Conservation (phyloP, 352 stramenopile genomes). For the Phytophthora pluvialis region DNA sequence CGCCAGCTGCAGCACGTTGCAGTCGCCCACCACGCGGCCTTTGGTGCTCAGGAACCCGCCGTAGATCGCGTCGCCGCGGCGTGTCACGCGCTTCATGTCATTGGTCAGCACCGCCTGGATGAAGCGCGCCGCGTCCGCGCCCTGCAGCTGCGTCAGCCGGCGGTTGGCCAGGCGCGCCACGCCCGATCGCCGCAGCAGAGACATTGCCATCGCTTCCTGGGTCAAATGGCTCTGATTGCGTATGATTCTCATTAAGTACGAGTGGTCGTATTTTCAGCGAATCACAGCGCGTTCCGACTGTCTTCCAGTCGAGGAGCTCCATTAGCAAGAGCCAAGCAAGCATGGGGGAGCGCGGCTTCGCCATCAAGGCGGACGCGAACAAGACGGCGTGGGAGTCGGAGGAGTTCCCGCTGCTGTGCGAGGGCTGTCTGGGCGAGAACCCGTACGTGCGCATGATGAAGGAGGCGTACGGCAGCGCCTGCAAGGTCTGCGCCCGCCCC, state of each 20-base stretch:
- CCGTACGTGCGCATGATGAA: conserved; percentile 99
- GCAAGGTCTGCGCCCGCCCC: conserved; percentile 98
- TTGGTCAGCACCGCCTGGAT: conserved; percentile 87
- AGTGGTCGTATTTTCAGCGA: conserved; percentile 14
- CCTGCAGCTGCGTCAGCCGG: conserved; percentile 73
- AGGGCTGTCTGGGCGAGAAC: conserved; percentile 99
- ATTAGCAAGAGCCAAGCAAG: not conserved
- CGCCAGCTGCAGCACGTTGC: conserved; percentile 73
- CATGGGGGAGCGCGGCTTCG: conserved; percentile 88
- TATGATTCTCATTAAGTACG: conserved; percentile 11
- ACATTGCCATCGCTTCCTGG: conserved; percentile 18
- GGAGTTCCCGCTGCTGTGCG: conserved; percentile 98
- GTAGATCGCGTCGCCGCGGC: conserved; percentile 70
- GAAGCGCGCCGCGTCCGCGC: conserved; percentile 72
- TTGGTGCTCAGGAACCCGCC: conserved; percentile 84
- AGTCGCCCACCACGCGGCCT: conserved; percentile 78
- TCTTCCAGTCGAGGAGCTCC: conserved; percentile 12
- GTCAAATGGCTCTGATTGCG: conserved; percentile 5
- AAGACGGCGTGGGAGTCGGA: conserved; percentile 92
- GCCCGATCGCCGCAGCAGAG: conserved; percentile 44
- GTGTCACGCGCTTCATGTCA: conserved; percentile 72
- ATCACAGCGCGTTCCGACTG: conserved; percentile 6
- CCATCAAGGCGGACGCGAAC: conserved; percentile 87
- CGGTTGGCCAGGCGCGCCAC: conserved; percentile 61
- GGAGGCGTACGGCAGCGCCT: conserved; percentile 95